Conservation (phyloP, 2,329 filamentous ascomycete species). For the Pseudocercospora musae region DNA sequence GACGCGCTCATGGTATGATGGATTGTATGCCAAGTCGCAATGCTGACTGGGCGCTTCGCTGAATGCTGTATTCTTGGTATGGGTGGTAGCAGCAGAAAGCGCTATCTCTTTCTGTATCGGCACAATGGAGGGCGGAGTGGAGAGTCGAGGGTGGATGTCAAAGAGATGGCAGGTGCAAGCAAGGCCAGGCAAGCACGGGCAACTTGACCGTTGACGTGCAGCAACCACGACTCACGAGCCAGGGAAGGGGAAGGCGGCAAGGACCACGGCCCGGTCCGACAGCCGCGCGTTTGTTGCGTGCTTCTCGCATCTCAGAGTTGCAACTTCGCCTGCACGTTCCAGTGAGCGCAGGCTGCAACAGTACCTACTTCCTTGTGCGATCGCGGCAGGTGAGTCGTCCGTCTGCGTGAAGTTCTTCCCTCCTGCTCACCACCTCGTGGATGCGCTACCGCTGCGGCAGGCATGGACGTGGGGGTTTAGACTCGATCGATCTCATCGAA, state of each 20-base stretch:
- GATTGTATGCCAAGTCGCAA: neutral
- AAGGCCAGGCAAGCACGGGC: neutral
- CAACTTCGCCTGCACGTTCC: neutral
- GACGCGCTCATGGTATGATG: conserved; percentile 35
- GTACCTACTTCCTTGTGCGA: neutral
- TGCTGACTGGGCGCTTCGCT: neutral
- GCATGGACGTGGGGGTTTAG: neutral
- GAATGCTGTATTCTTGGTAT: neutral
- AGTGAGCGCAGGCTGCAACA: neutral
- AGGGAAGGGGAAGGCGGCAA: neutral
- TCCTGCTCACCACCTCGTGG: neutral
- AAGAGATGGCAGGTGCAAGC: neutral
- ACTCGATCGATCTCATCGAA: neutral
- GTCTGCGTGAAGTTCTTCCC: neutral
- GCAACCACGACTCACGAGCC: neutral
- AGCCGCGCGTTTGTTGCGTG: too few species aligned
- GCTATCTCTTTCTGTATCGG: neutral
- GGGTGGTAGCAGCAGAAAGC: neutral
- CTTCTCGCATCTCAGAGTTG: too few species aligned
- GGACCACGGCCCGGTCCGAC: neutral
- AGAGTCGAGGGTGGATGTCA: neutral
- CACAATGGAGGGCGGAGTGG: neutral
- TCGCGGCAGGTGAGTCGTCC: neutral
- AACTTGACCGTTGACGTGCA: neutral
- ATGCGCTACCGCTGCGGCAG: neutral